These are phyloP conservation scores for Pseudogymnoascus verrucosus DNA, from an alignment of 2,329 filamentous ascomycete genomes.

Conservation along the genomic window DNA sequence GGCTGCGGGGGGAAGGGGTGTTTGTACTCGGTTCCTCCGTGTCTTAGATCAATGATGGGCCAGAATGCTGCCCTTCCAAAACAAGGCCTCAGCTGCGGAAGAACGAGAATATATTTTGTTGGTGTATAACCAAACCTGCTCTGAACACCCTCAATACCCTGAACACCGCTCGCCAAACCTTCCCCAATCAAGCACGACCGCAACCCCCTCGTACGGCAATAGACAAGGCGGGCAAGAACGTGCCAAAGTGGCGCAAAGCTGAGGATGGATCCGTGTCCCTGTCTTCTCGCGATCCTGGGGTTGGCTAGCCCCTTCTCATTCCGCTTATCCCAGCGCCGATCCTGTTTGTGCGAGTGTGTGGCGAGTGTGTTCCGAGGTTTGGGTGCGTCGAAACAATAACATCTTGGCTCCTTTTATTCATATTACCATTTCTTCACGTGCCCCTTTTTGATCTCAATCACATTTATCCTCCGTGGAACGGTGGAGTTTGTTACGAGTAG, in stretches of 20 bases:
- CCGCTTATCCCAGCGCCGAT: conserved; percentile 1
- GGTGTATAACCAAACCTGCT: conserved; percentile 1
- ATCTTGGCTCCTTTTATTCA: no score
- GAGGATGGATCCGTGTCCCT: not conserved
- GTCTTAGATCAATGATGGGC: not conserved
- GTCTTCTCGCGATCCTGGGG: not conserved
- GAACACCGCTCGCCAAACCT: not conserved
- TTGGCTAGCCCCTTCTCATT: not conserved
- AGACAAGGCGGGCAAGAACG: not conserved
- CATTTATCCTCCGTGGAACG: not conserved
- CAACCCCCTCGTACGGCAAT: not conserved
- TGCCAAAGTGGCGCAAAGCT: conserved; percentile 7
- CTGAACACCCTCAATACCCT: not conserved
- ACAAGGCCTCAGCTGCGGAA: not conserved
- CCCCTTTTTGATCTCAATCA: no score
- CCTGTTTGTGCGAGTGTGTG: not conserved
- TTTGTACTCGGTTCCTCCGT: not conserved
- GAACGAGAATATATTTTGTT: not conserved
- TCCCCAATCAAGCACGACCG: not conserved
- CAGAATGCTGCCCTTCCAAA: not conserved
- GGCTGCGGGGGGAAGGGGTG: not conserved
- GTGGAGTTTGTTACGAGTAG: not conserved
- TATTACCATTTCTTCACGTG: no score
- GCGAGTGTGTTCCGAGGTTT: not conserved
- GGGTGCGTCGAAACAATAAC: not conserved